Base-by-base conservation (phyloP, 2,329 filamentous ascomycete species). In the Fusarium tupiense region DNA sequence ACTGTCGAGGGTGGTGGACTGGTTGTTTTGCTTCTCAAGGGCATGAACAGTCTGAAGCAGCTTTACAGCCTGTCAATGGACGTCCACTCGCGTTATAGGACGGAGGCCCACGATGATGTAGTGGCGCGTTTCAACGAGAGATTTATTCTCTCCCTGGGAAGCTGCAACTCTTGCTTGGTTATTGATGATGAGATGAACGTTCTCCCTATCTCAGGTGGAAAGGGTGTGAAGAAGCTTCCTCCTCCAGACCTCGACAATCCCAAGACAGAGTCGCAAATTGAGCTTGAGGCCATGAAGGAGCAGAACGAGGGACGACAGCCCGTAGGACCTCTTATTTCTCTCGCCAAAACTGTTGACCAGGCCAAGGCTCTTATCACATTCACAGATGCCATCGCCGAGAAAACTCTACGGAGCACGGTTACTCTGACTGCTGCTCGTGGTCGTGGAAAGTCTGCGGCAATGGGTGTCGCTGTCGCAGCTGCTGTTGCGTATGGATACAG, bases 181-280 rank as follows among this genome's bases (percentile, higher is more conserved):
- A 94, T 99, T 57, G 96, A 99, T 80, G 97, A 99, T 79, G 97
- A 99, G 85, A 87, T 99, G 80, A 99, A 99, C 81, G 96, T 99
- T 33, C 86, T 99, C 61, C 96, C 96, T 12, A 98, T 99, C 69
- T 99, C 96, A 5, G 96, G 96, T 59, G 96, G 94, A 72, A 98
- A 97, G 85, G 92, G 91, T 72, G 95, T 98, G 13, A 93, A 93
- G 80, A 91, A 92, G 52, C 87, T 98, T 62, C 93, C 95, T 29
- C 93, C 94, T 16, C 90, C 91, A 3, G 92, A 94, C 72, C 84
- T 91, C 52, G 93, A 95, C 72, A 88, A 94, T 67, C 89, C 91
- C n/a, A 91, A 91, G 77, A 93, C 90, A 64, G 89, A 90, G 31
- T 88, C 92, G 4, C 88, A 94, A 71, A 88, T 91, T 78, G 95